Conservation (phyloP, 1,139 yeast species). For the Suhomyces bolitotheri region DNA sequence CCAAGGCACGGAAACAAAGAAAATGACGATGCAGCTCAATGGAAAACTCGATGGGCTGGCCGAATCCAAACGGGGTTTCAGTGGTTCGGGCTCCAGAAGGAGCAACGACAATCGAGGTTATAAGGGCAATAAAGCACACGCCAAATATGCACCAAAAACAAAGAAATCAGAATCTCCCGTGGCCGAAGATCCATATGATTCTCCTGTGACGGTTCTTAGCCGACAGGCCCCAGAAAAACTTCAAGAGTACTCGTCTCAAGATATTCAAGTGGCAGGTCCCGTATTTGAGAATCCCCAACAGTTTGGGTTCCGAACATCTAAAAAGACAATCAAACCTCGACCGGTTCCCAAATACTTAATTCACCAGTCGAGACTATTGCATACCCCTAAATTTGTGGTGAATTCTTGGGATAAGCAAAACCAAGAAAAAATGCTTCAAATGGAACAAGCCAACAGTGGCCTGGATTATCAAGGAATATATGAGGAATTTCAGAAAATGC, state of each 20-base stretch:
- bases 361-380: slow-evolving; percentile 39
- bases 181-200: slow-evolving; percentile 19
- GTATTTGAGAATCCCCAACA: slow-evolving; percentile 28
- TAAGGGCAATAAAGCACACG: slow-evolving; percentile 1
- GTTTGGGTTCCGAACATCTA: slow-evolving; percentile 29
- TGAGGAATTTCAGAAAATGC: slow-evolving; percentile 63
- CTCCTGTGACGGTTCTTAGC: slow-evolving; percentile 24
- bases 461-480: slow-evolving; percentile 46
- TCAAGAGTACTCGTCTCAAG: slow-evolving; percentile 25
- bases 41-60: slow-evolving; percentile 15
- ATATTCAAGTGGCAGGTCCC: slow-evolving; percentile 30
- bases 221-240: slow-evolving; percentile 23
- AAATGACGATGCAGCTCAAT: slow-evolving; percentile 5
- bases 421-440: slow-evolving; percentile 39
- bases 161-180: slow-evolving; percentile 8
- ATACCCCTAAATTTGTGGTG: slow-evolving; percentile 36
- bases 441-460: slow-evolving; percentile 37
- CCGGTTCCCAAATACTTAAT: slow-evolving; percentile 40
- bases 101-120: slow-evolving; percentile 4
- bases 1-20: slow-evolving; percentile 6
- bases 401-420: slow-evolving; percentile 45
- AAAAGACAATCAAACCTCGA: slow-evolving; percentile 19
- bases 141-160: slow-evolving; percentile 4
- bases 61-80: slow-evolving; percentile 22
- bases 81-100: slow-evolving; percentile 12